These are phyloP conservation scores for Cyamopsis tetragonoloba DNA, from an alignment of 306 rosid genomes.

Conservation along the genomic window DNA sequence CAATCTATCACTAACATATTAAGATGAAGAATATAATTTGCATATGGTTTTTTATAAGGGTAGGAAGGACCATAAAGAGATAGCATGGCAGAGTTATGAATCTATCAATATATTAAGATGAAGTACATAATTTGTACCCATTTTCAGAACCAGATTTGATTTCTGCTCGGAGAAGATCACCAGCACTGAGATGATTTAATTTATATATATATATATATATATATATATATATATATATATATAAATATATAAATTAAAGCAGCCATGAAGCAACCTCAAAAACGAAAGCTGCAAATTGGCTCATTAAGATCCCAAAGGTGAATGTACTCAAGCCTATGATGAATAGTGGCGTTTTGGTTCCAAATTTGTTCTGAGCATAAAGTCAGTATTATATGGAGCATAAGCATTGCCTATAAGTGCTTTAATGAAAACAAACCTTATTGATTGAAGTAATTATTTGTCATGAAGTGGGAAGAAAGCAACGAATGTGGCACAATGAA, in stretches of 20 bases:
- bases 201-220: too few species aligned
- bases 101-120: constrained; percentile 4
- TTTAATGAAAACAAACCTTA: background rate
- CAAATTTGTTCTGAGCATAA: background rate
- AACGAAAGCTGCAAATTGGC: background rate
- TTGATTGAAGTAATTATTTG: background rate
- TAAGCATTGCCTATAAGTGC: background rate
- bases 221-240: too few species aligned
- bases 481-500: background rate
- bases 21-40: too few species aligned
- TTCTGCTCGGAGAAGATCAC: constrained; percentile 98
- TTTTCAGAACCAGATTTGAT: constrained; percentile 94
- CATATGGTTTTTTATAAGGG: too few species aligned
- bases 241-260: too few species aligned
- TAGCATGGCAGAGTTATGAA: background rate
- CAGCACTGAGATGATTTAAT: constrained; percentile 99
- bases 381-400: background rate
- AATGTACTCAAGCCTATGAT: background rate
- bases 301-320: background rate
- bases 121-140: constrained; percentile 55
- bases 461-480: background rate
- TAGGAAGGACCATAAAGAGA: background rate
- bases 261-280: too few species aligned
- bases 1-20: too few species aligned
- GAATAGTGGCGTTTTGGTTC: background rate